These are phyloP conservation scores for Fusarium lateritium DNA, from an alignment of 2,329 filamentous ascomycete genomes.

Conservation along the genomic window DNA sequence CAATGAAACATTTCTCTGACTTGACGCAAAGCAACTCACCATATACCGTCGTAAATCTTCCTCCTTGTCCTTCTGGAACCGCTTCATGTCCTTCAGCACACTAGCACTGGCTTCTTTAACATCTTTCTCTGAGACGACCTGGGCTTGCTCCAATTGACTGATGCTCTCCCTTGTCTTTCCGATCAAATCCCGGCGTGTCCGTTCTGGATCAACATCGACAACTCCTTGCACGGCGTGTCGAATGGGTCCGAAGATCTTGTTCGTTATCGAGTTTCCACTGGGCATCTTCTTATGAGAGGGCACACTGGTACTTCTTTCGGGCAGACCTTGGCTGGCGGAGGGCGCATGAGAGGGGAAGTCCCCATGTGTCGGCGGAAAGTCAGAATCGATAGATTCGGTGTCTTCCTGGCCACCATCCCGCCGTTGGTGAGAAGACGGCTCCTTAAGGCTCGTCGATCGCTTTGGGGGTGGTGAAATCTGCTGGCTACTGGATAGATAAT, in stretches of 20 bases:
- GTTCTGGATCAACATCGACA: slow-evolving; percentile 94
- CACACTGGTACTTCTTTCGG: slow-evolving; percentile 64
- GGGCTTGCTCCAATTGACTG: slow-evolving; percentile 87
- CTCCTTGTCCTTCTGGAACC: slow-evolving; percentile 97
- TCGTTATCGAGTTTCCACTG: slow-evolving; percentile 91
- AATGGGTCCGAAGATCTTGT: slow-evolving; percentile 94
- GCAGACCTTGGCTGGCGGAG: slow-evolving; percentile 81
- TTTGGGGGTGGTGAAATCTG: slow-evolving; percentile 72
- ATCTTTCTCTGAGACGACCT: slow-evolving; percentile 89
- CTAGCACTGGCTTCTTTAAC: slow-evolving; percentile 93
- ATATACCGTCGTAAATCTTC: slow-evolving; percentile 94
- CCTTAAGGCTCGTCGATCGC: slow-evolving; percentile 74
- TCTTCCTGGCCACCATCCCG: slow-evolving; percentile 78
- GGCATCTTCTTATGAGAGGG: slow-evolving; percentile 80
- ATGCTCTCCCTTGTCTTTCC: slow-evolving; percentile 95
- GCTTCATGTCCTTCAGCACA: slow-evolving; percentile 88
- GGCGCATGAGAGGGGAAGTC: slow-evolving; percentile 74
- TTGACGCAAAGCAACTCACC: slow-evolving; percentile 70
- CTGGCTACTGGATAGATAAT: slow-evolving; percentile 85
- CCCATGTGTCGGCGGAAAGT: slow-evolving; percentile 91
- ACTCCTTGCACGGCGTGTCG: slow-evolving; percentile 97
- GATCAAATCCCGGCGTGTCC: slow-evolving; percentile 91
- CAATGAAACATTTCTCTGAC: not conserved
- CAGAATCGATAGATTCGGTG: slow-evolving; percentile 92
- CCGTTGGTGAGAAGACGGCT: slow-evolving; percentile 63